Base-by-base conservation (phyloP, 75 land plant species). In the Cunninghamia lanceolata region DNA sequence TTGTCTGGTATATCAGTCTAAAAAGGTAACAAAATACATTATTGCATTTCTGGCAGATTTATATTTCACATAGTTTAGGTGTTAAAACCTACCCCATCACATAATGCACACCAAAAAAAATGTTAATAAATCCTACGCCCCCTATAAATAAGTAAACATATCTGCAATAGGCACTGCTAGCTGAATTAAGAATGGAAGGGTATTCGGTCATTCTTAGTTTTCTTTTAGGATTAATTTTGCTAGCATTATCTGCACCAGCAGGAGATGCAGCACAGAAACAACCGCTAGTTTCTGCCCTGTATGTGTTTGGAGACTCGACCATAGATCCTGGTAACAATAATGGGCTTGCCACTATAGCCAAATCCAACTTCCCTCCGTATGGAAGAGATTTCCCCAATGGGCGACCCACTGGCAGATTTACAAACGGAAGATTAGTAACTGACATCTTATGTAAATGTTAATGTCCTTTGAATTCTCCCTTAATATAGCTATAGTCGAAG, bases 251-350 rank as follows among this genome's bases (percentile, higher is more conserved):
- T 53, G 16, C 54, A 3, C 16, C 14, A 13, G 52, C 9, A 14
- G 54, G 14, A 3, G 17, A 53, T 40, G 42, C 42, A 53, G 0
- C 15, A 53, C 15, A 13, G 16, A 53, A 53, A 3, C 54, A 53
- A 53, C 54, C 16, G 15, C 54, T 53, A 4, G 70, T 66, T 25
- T 66, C 70, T 25, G 89, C 83, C 1, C 3, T 88, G 0, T 85
- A 73, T 10, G 35, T 85, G 63, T 88, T 85, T 63, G 89, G 87
- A 35, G 89, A 88, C 84, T 88, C 89, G 10, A 85, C 87, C 8
- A 83, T 82, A 2, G 89, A 88, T 70, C 43, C 88, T 43, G 89
- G 89, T 34, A 73, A 32, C 15, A 73, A 73, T 15, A 73, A 73
- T 73, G 10, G 71, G 79, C 87, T 88, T n/a, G 32, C 15, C 38